Evolutionary conservation across 345 rosid genomes (phyloP).

Genomic region (Arabidopsis suecica): DNA sequence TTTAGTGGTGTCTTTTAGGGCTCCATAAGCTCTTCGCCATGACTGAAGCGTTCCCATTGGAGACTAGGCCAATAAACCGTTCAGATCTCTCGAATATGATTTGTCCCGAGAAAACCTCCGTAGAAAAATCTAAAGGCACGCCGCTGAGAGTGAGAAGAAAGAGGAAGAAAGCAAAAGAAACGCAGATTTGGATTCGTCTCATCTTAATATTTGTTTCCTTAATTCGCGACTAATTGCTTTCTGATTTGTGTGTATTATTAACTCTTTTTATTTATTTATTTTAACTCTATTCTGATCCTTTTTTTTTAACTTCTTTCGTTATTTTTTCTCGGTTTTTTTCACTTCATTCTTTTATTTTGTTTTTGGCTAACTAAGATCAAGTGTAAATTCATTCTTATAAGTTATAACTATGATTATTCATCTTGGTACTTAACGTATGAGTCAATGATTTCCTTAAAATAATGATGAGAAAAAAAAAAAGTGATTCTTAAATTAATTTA

Average conservation of each 20-base stretch:
- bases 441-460: slow-evolving; percentile 17
- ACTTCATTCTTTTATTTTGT: background rate
- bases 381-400: background rate
- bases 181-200: slow-evolving; percentile 22
- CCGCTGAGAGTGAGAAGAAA: slow-evolving; percentile 25
- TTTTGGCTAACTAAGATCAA: background rate
- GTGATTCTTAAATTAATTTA: slow-evolving; percentile 22
- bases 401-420: background rate
- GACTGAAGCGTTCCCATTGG: slow-evolving; percentile 82
- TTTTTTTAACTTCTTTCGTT: background rate
- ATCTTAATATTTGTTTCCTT: slow-evolving; percentile 10
- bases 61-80: slow-evolving; percentile 23
- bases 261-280: background rate
- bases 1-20: slow-evolving; percentile 88
- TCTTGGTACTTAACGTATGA: background rate
- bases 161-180: background rate
- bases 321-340: background rate
- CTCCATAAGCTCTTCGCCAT: slow-evolving; percentile 89
- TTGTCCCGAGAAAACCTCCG: slow-evolving; percentile 9
- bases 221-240: slow-evolving; percentile 12
- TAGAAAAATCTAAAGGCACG: background rate
- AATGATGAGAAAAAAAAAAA: slow-evolving; percentile 4
- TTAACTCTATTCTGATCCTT: background rate
- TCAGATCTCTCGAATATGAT: slow-evolving; percentile 28
- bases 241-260: background rate